phyloP scores from a whole-genome alignment of 345 rosid genomes.

The Noccaea bulbosa region DNA sequence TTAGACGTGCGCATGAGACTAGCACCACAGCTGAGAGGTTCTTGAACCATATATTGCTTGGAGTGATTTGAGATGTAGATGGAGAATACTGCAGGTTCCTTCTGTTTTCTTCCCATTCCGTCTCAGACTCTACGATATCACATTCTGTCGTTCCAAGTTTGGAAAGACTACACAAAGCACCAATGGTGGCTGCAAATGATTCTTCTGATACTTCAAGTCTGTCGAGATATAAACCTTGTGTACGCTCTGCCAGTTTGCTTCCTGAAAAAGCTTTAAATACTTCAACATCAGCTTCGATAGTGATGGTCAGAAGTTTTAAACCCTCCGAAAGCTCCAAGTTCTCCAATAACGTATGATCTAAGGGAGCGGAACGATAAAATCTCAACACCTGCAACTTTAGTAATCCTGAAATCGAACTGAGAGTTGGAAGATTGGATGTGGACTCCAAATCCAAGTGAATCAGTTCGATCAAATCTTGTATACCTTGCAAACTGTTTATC shows the following conservation, averaged over 20 bases:
- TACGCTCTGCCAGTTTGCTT: not conserved
- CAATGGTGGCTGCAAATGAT: slow-evolving; percentile 1
- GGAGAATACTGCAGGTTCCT: not conserved
- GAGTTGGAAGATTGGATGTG: not conserved
- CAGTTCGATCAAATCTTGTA: not conserved
- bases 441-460: slow-evolving; percentile 32
- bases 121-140: not conserved
- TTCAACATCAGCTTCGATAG: not conserved
- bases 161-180: slow-evolving; percentile 11
- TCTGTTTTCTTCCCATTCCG: not conserved
- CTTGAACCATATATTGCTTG: slow-evolving; percentile 19
- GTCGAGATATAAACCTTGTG: slow-evolving; percentile 10
- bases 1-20: slow-evolving; percentile 8
- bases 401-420: slow-evolving; percentile 4
- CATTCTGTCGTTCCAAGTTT: slow-evolving; percentile 21
- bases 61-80: not conserved
- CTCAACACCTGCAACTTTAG: slow-evolving; percentile 17
- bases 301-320: slow-evolving; percentile 17
- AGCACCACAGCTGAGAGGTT: slow-evolving; percentile 21
- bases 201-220: not conserved
- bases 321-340: not conserved
- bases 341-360: not conserved
- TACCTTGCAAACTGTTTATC: not conserved
- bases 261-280: not conserved
- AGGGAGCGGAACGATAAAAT: slow-evolving; percentile 7